Base-by-base conservation (phyloP, 306 rosid genomes). In the Sophora flavescens region DNA sequence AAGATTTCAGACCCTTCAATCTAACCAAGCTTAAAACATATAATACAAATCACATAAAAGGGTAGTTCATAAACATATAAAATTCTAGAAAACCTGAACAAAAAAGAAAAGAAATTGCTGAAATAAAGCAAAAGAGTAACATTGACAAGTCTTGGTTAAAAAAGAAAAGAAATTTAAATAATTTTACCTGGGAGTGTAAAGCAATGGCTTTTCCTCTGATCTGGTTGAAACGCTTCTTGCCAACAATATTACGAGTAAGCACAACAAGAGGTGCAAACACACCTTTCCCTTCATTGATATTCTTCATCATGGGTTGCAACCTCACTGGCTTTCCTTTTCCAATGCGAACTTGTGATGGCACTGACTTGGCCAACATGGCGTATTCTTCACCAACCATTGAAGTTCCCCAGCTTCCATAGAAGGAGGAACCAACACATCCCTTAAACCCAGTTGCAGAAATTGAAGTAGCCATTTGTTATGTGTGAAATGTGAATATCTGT, bases 121-220 rank as follows among this genome's bases (percentile, higher is more conserved):
- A 63, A 13, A 63, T 26, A 2, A 60, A 47, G 50, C 70, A 74
- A 66, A 16, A 36, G 66, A 18, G 54, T 28, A 18, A 32, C 13
- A 33, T 14, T 2, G 42, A 54, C 16, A 57, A 64, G 35, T 35
- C 32, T 13, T 41, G 18, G 1, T 4, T n/a, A 13, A 44, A 51
- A 8, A 6, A 3, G 30, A 33, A 33, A 33, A 2, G 4, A 1
- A 5, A 65, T 10, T 48, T 6, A n/a, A n/a, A n/a, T n/a, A 75
- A 54, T 22, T 6, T 58, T 80, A 95, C 99, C 98, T 92, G 99
- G 1, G 99, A 96, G 85, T 96, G 99, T 54, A 96, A 62, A 78
- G 99, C 98, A 84, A 96, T 96, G 35, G 99, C 99, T 84, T 96
- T 96, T 70, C 99, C 99, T 75, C 99, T 87, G 39, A 96, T 7